Conservation (phyloP, 352 stramenopile genomes). For the Phytophthora syringae region DNA sequence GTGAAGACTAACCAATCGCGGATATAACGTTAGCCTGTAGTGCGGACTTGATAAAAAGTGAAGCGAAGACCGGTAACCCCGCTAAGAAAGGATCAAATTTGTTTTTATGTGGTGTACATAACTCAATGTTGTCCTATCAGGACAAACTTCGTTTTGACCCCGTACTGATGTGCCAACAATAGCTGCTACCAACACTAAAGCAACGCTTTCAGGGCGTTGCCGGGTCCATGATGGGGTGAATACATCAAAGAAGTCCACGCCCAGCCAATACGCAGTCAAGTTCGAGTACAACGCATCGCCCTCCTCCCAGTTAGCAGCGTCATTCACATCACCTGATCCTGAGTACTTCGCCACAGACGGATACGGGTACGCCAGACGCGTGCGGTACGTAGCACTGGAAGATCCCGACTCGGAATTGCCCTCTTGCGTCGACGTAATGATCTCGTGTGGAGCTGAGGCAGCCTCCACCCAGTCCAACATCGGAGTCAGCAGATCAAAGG, state of each 20-base stretch:
- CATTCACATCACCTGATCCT: slow-evolving; percentile 28
- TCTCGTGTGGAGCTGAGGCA: slow-evolving; percentile 30
- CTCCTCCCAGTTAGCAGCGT: slow-evolving; percentile 31
- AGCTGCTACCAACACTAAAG: too few species aligned
- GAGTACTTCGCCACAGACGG: slow-evolving; percentile 37
- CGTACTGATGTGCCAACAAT: too few species aligned
- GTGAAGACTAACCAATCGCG: too few species aligned
- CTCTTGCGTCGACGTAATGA: slow-evolving; percentile 32
- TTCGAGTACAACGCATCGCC: slow-evolving; percentile 40
- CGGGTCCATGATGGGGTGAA: slow-evolving; percentile 31
- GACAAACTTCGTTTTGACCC: too few species aligned
- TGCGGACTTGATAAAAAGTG: too few species aligned
- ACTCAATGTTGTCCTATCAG: too few species aligned
- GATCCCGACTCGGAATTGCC: slow-evolving; percentile 14
- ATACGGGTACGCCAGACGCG: slow-evolving; percentile 35
- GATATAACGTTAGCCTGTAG: too few species aligned
- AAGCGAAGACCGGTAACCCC: too few species aligned
- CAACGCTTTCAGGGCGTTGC: not conserved
- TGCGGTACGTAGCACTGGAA: slow-evolving; percentile 23
- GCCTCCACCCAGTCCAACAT: slow-evolving; percentile 49
- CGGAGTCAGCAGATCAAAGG: slow-evolving; percentile 43
- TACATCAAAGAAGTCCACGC: slow-evolving; percentile 32
- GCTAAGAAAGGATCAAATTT: too few species aligned
- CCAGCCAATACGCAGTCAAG: slow-evolving; percentile 33
- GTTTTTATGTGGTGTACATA: too few species aligned